Base-by-base conservation (phyloP, 2,329 filamentous ascomycete species). In the Monosporascus sp. region DNA sequence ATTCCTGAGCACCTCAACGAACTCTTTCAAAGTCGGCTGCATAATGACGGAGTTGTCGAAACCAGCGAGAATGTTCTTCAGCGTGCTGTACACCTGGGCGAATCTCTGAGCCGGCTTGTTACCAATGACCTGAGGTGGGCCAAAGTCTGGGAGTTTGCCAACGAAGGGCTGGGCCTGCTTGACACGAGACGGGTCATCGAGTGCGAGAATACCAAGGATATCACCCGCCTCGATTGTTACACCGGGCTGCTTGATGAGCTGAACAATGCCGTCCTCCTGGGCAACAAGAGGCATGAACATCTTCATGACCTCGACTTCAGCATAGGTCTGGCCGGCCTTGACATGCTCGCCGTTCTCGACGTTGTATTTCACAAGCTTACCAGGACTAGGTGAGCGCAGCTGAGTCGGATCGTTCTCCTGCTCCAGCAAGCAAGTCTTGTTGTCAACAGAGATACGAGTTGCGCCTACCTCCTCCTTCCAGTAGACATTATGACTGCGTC, bases 251-350 rank as follows among this genome's bases (percentile, higher is more conserved):
- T 99, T 99, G 80, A 99, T 96, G 65, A 99, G 83, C 76, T 97
- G 94, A 52, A 99, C 93, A 51, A 96, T 82, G 78, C 94, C 94
- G 64, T 96, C 94, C 72, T 99, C 94, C 68, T 92, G 88, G 3
- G 94, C 89, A 56, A 99, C 82, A 51, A 99, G 81, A 66, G 94
- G 94, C 94, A 99, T 99, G 82, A 97, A 97, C 94, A 99, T 99
- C 82, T 99, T 99, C 94, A 99, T 99, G 74, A 99, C 94, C 75
- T 99, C 94, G 41, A 99, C 93, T 72, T 99, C 94, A 52, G 94
- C 94, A 67, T 91, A 99, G 36, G 93, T 80, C 72, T 97, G 89
- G 53, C 93, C 93, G 63, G 95, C 90, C 72, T 84, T 87, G 72
- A 99, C 85, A 70, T 99, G 94, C 62, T 91, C 82, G 56, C 94